phyloP scores from a whole-genome alignment of 345 rosid genomes.

The Eucalyptus sp. region DNA sequence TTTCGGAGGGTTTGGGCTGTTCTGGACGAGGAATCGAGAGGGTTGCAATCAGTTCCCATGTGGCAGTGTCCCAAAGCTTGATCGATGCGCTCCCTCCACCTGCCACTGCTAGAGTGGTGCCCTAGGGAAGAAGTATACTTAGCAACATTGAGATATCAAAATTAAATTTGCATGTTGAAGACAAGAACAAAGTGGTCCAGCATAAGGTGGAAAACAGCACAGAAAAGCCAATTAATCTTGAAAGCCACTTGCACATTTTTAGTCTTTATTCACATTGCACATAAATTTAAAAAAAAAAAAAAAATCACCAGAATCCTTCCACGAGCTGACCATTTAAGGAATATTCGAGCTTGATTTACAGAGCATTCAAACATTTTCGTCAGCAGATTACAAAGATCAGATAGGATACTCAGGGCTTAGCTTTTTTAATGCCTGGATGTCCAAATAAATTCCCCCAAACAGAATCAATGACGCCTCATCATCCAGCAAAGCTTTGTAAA shows the following conservation, averaged over 20 bases:
- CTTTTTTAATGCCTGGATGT: not conserved
- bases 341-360: not conserved
- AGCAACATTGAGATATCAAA: not conserved
- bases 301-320: not conserved
- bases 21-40: constrained; percentile 81
- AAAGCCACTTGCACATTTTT: not conserved
- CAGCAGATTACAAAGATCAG: not conserved
- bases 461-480: not conserved
- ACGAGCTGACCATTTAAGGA: not conserved
- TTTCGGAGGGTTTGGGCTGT: constrained; percentile 68
- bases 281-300: not conserved
- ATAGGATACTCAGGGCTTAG: not conserved
- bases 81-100: constrained; percentile 96
- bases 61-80: constrained; percentile 93
- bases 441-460: not conserved
- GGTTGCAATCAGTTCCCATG: constrained; percentile 68
- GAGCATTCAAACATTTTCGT: not conserved
- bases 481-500: not conserved
- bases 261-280: not conserved
- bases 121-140: constrained; percentile 23
- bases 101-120: constrained; percentile 91
- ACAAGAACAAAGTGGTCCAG: not conserved
- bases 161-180: not conserved
- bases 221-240: not conserved
- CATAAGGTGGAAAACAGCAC: not conserved